Evolutionary conservation across 129 eudicot genomes (phyloP).

Genomic region (Helianthus annuus): DNA sequence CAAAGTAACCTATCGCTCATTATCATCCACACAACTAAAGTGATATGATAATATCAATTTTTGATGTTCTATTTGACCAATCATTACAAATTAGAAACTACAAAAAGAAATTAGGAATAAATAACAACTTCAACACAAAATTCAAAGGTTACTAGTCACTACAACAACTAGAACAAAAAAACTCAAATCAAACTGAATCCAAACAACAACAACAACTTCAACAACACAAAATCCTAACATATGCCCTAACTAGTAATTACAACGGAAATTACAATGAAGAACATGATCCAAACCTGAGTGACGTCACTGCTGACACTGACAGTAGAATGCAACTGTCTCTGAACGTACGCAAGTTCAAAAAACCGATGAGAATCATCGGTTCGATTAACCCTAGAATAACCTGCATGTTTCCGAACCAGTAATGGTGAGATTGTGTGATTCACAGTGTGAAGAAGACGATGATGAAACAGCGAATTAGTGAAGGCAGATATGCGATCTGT

Average conservation of each 20-base stretch:
- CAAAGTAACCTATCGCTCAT: background rate
- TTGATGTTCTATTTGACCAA: background rate
- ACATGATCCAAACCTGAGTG: constrained; percentile 21
- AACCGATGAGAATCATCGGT: background rate
- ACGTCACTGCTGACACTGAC: constrained; percentile 11
- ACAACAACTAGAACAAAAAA: background rate
- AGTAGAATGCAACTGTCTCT: constrained; percentile 26
- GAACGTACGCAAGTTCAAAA: background rate
- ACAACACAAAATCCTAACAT: background rate
- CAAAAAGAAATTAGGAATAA: background rate
- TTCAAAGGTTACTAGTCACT: background rate
- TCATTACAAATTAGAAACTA: background rate
- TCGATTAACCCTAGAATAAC: background rate
- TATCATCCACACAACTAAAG: constrained; percentile 2
- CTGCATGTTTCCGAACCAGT: background rate
- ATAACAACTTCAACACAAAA: background rate
- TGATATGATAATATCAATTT: background rate
- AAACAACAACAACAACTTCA: constrained; percentile 7
- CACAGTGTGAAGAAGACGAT: constrained; percentile 10
- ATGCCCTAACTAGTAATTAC: background rate
- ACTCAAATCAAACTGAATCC: background rate
- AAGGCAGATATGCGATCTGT: background rate
- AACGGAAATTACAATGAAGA: constrained; percentile 3
- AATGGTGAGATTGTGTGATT: background rate
- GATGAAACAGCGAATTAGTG: background rate